These are phyloP conservation scores for Adansonia gregorii DNA, from an alignment of 441 rosid species.

Conservation along the genomic window DNA sequence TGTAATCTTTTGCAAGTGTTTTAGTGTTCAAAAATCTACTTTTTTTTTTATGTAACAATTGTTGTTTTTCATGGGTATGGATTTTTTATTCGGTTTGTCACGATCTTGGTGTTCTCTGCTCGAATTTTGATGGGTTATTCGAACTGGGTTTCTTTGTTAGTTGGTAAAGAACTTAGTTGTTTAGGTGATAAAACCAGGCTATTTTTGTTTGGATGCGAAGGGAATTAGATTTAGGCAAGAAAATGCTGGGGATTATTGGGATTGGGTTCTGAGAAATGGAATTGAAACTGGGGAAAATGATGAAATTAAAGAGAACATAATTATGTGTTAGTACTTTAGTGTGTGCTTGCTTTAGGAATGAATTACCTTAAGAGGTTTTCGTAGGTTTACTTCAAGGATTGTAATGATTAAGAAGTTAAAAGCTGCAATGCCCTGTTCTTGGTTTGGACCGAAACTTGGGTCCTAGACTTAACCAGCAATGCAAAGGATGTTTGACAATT, in stretches of 20 bases:
- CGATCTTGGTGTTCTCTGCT: not conserved
- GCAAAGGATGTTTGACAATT: not conserved
- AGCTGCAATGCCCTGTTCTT: not conserved
- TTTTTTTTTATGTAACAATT: not conserved
- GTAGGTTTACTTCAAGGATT: not conserved
- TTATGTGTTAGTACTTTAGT: not conserved
- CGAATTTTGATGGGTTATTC: not conserved
- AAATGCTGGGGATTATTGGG: not conserved
- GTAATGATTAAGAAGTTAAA: not conserved
- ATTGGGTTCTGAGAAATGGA: not conserved
- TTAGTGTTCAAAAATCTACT: too few species aligned
- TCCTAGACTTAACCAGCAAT: not conserved
- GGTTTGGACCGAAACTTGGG: not conserved
- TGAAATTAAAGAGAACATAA: not conserved
- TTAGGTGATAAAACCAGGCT: not conserved
- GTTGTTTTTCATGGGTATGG: constrained; percentile 10
- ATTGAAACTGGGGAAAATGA: not conserved
- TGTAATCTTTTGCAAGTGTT: too few species aligned
- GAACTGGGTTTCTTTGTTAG: not conserved
- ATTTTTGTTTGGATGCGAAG: too few species aligned
- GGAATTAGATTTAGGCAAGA: too few species aligned
- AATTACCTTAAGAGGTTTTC: not conserved
- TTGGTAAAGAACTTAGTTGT: not conserved
- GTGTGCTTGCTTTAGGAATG: not conserved
- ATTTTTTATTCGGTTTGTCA: not conserved